Evolutionary conservation across 192 early-diverging fungal genomes (phyloP), one percentile per base, ranked within the genome.

Genomic region (Chytriomyces sp.): DNA sequence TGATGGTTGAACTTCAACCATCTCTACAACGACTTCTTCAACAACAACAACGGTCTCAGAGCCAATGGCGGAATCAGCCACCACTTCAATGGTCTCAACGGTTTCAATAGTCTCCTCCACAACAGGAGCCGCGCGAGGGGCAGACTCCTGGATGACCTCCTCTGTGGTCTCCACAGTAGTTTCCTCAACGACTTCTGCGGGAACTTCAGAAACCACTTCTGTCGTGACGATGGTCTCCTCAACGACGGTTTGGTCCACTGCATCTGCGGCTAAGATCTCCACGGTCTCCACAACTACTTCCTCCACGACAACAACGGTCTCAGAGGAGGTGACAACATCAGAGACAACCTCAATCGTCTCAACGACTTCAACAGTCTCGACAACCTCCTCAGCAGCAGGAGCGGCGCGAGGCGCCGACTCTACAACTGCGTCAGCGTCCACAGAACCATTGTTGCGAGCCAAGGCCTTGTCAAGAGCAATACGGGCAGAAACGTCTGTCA

Each of bases 391-490:
- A 49, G 44, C 12, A 12, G 12, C 44, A 19, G 44, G 14, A 49
- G 22, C 44, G n/a, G n/a, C n/a, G n/a, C n/a, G n/a, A n/a, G n/a
- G 8, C 8, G 8, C n/a, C 44, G n/a, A 49, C 44, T 8, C 8
- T n/a, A 49, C n/a, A 8, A 49, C 44, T 49, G n/a, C 8, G 8
- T 49, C 10, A 49, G n/a, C 8, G 10, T 12, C 8, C n/a, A 49
- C n/a, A 49, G n/a, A n/a, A 4, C 39, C 84, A 68, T 83, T 83
- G 73, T 85, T 85, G 34, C 84, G 55, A 19, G 81, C 79, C 30
- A 85, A 73, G 37, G 57, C 58, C 12, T 80, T 54, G 54, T 83
- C 81, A 59, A 79, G 54, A 19, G 34, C 39, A 59, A 84, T 79
- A 22, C 84, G 74, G 5, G 68, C 74, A 22, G 84, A 53, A 30